phyloP scores from a whole-genome alignment of 1,284 basidiomycete species.

The Pyrrhoderma lamaoense region DNA sequence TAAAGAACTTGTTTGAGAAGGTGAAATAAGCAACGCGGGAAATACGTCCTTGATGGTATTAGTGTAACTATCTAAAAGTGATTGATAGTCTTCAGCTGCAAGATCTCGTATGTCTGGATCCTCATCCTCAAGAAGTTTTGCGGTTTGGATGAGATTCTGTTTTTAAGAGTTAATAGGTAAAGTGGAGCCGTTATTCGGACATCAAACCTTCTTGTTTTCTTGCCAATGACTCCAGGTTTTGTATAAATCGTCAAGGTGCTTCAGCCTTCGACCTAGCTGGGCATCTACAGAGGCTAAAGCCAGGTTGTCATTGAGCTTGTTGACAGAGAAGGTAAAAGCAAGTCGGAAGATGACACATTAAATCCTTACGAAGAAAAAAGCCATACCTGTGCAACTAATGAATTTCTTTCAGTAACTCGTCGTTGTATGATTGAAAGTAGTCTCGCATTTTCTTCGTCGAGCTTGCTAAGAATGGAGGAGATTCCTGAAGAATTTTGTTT shows the following conservation, averaged over 20 bases:
- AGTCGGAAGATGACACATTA: no score
- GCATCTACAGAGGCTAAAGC: slow-evolving; percentile 36
- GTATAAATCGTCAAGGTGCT: slow-evolving; percentile 46
- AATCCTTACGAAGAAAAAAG: no score
- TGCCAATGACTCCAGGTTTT: slow-evolving; percentile 45
- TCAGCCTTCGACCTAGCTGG: slow-evolving; percentile 36
- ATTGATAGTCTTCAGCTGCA: slow-evolving; percentile 62
- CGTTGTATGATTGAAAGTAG: slow-evolving; percentile 30
- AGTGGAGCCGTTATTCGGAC: not conserved
- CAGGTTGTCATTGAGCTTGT: slow-evolving; percentile 20
- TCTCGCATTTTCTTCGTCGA: slow-evolving; percentile 28
- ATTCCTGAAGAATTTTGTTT: not conserved
- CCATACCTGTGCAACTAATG: slow-evolving; percentile 28
- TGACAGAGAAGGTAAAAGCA: no score
- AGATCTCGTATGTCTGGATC: slow-evolving; percentile 74
- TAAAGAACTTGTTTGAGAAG: slow-evolving; percentile 59
- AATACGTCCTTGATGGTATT: slow-evolving; percentile 48
- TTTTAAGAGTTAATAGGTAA: slow-evolving; percentile 22
- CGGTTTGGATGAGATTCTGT: slow-evolving; percentile 63
- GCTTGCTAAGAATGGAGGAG: not conserved
- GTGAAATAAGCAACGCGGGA: slow-evolving; percentile 65
- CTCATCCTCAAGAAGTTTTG: slow-evolving; percentile 59
- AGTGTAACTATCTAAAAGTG: slow-evolving; percentile 44
- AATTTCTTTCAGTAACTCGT: slow-evolving; percentile 25
- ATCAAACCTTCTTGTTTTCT: slow-evolving; percentile 35